A percentile compares a stretch with the other conserved stretches of the same genome.
Conservation (phyloP, 2,329 filamentous ascomycete genomes). For the Clathrospora elynae region DNA sequence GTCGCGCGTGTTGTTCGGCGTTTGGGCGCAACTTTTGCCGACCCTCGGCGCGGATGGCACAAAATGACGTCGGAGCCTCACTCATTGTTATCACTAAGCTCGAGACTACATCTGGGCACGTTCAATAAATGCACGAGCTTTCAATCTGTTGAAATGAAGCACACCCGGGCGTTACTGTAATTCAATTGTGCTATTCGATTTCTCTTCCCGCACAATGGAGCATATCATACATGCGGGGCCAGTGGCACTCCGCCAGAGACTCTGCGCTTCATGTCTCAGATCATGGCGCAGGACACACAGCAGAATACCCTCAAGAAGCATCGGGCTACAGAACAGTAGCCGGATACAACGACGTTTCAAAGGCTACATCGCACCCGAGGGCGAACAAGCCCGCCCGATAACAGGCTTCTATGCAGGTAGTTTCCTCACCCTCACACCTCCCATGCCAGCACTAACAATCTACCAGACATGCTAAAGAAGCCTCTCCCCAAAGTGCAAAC, state of each 20-base stretch:
- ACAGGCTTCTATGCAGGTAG: constrained; percentile 48
- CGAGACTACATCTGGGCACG: constrained; percentile 8
- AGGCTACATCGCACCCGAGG: constrained; percentile 44
- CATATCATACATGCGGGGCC: constrained; percentile 19
- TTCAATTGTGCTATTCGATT: background rate
- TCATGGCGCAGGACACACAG: constrained; percentile 19
- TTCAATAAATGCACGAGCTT: background rate
- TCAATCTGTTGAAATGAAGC: constrained; percentile 11
- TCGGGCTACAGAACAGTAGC: constrained; percentile 42
- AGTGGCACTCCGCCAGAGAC: constrained; percentile 26
- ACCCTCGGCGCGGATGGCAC: constrained; percentile 30
- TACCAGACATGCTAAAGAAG: constrained; percentile 46
- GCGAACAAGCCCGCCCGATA: constrained; percentile 47
- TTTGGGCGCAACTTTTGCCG: constrained; percentile 34
- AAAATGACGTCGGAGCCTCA: constrained; percentile 40
- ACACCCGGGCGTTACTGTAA: background rate
- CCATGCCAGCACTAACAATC: constrained; percentile 20
- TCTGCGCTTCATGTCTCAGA: constrained; percentile 35
- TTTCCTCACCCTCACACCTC: background rate
- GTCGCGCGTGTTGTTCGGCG: constrained; percentile 37
- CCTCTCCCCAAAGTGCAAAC: constrained; percentile 36
- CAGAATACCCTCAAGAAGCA: constrained; percentile 10
- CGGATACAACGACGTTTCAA: constrained; percentile 45
- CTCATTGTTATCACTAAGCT: constrained; percentile 19
- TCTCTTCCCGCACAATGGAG: constrained; percentile 14